Evolutionary conservation across 805 yeast genomes (phyloP), one percentile per base, ranked within the genome.

Genomic region (Myxozyma melibiosi): DNA sequence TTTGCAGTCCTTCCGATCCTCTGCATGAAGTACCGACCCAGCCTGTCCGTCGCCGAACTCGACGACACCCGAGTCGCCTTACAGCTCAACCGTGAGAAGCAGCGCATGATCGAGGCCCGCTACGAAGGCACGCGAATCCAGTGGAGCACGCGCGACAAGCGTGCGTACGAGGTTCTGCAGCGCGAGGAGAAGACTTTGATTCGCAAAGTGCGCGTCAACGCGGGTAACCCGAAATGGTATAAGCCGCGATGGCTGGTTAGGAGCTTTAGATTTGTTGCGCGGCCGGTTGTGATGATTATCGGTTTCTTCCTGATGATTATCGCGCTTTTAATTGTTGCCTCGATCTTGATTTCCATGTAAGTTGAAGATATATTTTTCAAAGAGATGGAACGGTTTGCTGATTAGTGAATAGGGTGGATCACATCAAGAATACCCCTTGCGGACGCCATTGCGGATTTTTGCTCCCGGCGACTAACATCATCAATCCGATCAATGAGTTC

Each of bases 71-170:
- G 64, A 14, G 51, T 62, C 9, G 53, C 65, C 2, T 55, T 65
- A 8, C 61, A 52, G 27, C 55, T 63, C 20, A 65, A 65, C 47
- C 59, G 63, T n/a, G 67, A 65, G 54, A 60, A 63, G 51, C 67
- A 65, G 54, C 61, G 68, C n/a, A 55, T 62, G 57, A 61, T 65
- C n/a, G 67, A 65, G 33, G 54, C 56, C 11, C 58, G 61, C 14
- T 59, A 65, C 45, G 65, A 65, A 40, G 60, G 64, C 7, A 40
- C 58, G 8, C 40, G 55, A 18, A 51, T 45, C 13, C 59, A 52
- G 18, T 65, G 67, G 67, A 62, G 63, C 48, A 46, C 65, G 14
- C 53, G 67, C 22, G 67, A 65, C 50, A 57, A 63, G 34, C 57
- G 67, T 24, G 63, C 63, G 14, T 65, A 65, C 28, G 66, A 63